These are phyloP conservation scores for Zygosaccharomyces sapae DNA, from an alignment of 1,139 yeast species.

Conservation along the genomic window DNA sequence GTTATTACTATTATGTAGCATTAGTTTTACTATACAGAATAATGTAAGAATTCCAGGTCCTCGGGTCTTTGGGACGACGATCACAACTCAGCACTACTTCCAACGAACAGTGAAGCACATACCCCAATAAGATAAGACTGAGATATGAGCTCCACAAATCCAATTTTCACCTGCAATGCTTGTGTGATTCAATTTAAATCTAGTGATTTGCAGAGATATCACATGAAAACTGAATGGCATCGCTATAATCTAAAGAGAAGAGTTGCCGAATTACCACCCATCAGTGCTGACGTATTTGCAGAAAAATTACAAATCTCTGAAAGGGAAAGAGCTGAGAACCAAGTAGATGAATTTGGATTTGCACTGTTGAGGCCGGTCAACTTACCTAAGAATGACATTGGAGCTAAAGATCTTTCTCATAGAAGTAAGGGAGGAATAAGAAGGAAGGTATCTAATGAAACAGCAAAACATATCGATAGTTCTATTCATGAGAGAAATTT, in stretches of 20 bases:
- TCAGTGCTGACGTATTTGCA: constrained; percentile 75
- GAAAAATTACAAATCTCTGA: constrained; percentile 54
- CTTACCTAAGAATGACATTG: constrained; percentile 6
- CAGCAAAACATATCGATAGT: neutral
- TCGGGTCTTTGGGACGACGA: neutral
- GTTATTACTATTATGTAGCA: too few species aligned
- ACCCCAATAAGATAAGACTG: neutral
- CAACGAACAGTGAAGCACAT: neutral
- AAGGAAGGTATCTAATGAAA: constrained; percentile 21
- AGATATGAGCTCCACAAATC: constrained; percentile 8
- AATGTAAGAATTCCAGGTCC: neutral
- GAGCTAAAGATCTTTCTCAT: constrained; percentile 4
- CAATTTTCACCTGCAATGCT: constrained; percentile 69
- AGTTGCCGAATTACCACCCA: constrained; percentile 79
- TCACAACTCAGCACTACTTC: neutral
- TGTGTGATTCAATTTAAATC: constrained; percentile 73
- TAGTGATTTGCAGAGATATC: constrained; percentile 77
- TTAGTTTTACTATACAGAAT: too few species aligned
- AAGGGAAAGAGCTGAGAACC: constrained; percentile 39
- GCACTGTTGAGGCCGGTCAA: constrained; percentile 33
- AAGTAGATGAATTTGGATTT: constrained; percentile 68
- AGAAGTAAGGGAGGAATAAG: constrained; percentile 30
- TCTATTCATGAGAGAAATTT: neutral
- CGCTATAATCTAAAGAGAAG: constrained; percentile 86
- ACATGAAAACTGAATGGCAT: constrained; percentile 96